phyloP scores from a whole-genome alignment of 2,329 filamentous ascomycete genomes.

The Ophiostoma sp. region DNA sequence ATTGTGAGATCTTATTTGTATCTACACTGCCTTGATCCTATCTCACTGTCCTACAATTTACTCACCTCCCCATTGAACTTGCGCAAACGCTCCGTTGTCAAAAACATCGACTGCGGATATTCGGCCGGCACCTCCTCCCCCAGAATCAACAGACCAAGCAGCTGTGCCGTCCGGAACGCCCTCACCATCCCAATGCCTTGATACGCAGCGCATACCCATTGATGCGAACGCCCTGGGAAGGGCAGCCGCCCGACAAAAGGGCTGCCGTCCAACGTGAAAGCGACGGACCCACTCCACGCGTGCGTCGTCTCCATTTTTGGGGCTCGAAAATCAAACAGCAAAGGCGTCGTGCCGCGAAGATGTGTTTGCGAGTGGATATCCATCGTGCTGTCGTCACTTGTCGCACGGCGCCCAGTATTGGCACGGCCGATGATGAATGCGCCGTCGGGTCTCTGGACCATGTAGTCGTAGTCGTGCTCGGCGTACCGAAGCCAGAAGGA shows the following conservation, averaged over 20 bases:
- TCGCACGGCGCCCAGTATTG: background rate
- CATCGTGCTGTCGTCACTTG: background rate
- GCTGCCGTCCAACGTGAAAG: background rate
- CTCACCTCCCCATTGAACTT: background rate
- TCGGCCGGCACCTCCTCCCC: background rate
- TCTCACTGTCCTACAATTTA: too few species aligned
- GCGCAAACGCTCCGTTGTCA: background rate
- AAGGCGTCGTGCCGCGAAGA: background rate
- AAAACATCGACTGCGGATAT: background rate
- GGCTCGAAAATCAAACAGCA: background rate
- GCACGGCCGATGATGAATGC: background rate
- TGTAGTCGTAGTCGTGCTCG: background rate
- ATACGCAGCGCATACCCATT: too few species aligned
- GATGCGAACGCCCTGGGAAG: background rate
- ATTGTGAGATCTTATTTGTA: too few species aligned
- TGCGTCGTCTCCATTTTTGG: background rate
- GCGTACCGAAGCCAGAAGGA: background rate
- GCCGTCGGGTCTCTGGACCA: background rate
- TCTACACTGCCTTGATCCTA: too few species aligned
- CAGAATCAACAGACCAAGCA: too few species aligned
- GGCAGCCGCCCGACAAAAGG: background rate
- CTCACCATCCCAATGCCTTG: too few species aligned
- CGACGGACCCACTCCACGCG: too few species aligned
- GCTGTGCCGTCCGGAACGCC: too few species aligned
- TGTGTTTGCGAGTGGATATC: background rate